A percentile compares a stretch with the other conserved stretches of the same genome.
Evolutionary conservation across 129 eudicot species (phyloP).

Genomic region (Dittrichia graveolens): DNA sequence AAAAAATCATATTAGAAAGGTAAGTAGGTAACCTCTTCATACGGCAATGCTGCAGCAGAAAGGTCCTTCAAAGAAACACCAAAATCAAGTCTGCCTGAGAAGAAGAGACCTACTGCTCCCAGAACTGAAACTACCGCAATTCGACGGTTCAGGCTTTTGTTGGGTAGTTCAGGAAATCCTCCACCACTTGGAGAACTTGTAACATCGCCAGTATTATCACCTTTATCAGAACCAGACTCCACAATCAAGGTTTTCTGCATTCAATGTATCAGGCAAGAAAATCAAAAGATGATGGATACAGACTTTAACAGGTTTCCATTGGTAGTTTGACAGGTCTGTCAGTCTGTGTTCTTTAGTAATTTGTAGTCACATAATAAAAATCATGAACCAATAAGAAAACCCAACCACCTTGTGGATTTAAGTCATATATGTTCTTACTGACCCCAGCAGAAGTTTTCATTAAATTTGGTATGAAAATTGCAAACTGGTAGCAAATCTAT

Average conservation of each 20-base stretch:
- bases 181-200: conserved; percentile 45
- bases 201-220: conserved; percentile 24
- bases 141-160: conserved; percentile 55
- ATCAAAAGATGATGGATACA: not conserved
- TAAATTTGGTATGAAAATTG: too few species aligned
- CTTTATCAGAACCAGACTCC: conserved; percentile 40
- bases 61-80: conserved; percentile 92
- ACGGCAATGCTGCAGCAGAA: conserved; percentile 79
- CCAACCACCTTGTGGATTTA: too few species aligned
- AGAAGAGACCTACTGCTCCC: conserved; percentile 86
- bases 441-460: too few species aligned
- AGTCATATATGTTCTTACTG: not conserved
- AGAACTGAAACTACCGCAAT: conserved; percentile 65
- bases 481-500: too few species aligned
- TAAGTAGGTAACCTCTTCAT: conserved; percentile 71
- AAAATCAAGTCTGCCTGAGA: conserved; percentile 71
- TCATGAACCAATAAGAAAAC: not conserved
- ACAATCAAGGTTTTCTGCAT: conserved; percentile 56
- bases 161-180: conserved; percentile 66
- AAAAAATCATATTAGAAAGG: conserved; percentile 5
- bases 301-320: not conserved
- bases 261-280: conserved; percentile 12
- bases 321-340: not conserved
- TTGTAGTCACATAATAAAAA: not conserved
- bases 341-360: not conserved